Evolutionary conservation across 345 rosid species (phyloP), one percentile per base, ranked within the genome.

Genomic region (Ailanthus altissimus): DNA sequence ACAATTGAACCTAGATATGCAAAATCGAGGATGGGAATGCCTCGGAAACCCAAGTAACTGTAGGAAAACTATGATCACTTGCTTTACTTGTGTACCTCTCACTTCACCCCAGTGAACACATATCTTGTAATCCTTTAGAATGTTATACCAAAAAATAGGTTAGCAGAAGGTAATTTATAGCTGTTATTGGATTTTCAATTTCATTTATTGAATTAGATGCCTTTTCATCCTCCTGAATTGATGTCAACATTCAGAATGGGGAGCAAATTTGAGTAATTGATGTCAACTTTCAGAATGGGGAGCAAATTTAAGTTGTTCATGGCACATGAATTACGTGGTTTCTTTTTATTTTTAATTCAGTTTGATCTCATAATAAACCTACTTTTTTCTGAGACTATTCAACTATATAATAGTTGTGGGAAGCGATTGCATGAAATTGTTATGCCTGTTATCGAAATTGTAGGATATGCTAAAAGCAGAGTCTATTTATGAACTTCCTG

Each of bases 11-110:
- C 50, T 72, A 93, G 97, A 84, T 93, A 83, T 64, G 98, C 98
- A 20, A 91, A 86, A 79, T 93, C 98, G 26, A 84, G 94, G 67
- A 91, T 91, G 96, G 92, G 97, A 60, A 89, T 86, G 94, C 89
- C 94, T 45, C 83, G 89, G 82, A 90, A 93, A 51, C 61, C 63
- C 2, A 59, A 75, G 62, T 75, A 40, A 73, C 21, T 32, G 28
- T 16, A 11, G 56, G 16, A 12, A 28, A 38, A 13, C 14, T 3
- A 20, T 46, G 0, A 28, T 5, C 59, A 14, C 28, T 62, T 74
- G 11, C 1, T 32, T 32, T 7, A 36, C 59, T 47, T 47, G 57
- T 73, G 26, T 23, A 40, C 53, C 6, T 1, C 65, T 5, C 57
- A 36, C 45, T 40, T 5, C 58, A 16, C 3, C n/a, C 11, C 0